Percentiles rank a stretch among this genome's conserved stretches.
Conservation (phyloP, 164 flowering plant genomes). For the Vitis amurensis region DNA sequence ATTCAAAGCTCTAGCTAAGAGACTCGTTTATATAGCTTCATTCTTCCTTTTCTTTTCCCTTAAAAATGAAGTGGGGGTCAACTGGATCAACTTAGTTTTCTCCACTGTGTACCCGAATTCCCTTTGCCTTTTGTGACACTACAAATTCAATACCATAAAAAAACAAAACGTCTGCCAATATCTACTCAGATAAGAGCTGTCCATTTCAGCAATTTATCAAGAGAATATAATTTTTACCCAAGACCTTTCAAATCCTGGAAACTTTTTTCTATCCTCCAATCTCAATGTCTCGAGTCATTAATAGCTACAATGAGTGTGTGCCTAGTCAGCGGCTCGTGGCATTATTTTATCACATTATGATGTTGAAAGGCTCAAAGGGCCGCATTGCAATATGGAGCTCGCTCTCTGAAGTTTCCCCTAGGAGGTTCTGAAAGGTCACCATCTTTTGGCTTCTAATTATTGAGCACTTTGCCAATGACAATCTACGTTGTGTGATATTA, state of each 20-base stretch:
- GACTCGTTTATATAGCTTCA: background rate
- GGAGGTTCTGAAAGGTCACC: background rate
- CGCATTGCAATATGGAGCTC: background rate
- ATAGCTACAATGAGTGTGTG: background rate
- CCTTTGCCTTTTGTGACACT: too few relatives aligned
- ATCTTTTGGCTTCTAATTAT: background rate
- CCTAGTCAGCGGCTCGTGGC: slow-evolving; percentile 5
- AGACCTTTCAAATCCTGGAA: background rate
- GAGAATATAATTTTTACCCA: background rate
- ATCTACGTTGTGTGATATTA: background rate
- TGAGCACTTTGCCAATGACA: background rate
- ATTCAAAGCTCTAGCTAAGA: background rate
- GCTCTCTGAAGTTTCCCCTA: background rate
- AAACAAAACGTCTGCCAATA: slow-evolving; percentile 9
- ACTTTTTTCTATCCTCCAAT: background rate
- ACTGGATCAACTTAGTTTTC: background rate
- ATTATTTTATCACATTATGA: background rate
- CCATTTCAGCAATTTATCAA: background rate
- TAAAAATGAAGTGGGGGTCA: background rate
- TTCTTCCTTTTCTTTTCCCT: background rate
- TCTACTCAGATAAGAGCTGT: slow-evolving; percentile 8
- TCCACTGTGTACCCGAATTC: too few relatives aligned
- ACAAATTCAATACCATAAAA: background rate
- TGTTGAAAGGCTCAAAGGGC: background rate
- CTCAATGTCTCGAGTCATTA: background rate